Evolutionary conservation across 352 stramenopile species (phyloP), one percentile per base, ranked within the genome.

Genomic region (Blastocystis sp.): DNA sequence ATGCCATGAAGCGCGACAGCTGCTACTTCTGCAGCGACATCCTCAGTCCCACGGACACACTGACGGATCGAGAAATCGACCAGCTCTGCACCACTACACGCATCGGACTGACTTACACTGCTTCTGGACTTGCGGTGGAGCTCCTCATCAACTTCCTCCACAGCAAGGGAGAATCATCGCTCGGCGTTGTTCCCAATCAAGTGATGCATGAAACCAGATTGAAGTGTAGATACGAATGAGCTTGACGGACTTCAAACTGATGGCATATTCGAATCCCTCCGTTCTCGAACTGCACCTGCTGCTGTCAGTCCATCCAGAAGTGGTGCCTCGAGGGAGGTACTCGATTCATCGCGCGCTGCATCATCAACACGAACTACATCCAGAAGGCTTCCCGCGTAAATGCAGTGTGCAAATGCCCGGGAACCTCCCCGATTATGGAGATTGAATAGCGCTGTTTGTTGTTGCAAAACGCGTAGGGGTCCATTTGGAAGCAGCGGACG

Each of bases 21-120:
- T 99, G 96, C 89, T 99, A 99, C 90, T 99, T 99, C 90, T 99
- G 97, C 91, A 98, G 96, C 81, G 96, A 99, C 90, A 94, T 99
- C 40, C 96, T 98, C 23, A 97, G 96, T 79, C 96, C 97, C 2
- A 94, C 95, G 40, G 97, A 99, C 90, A 98, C 96, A 38, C 92
- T 96, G 34, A 95, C 94, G 34, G 96, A 99, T 89, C 94, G 96
- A 11, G 99, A 96, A 7, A 81, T 99, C 11, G 97, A 99, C 90
- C 96, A 99, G 92, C 97, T 99, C 93, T 99, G 97, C 89, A 99
- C 97, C 0, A 96, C 99, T 1, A 99, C 97, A 48, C 92, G 97
- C 14, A 96, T 97, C 2, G 97, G 97, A 5, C 91, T 99, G 14
- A 93, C 94, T 4, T 93, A 94, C 1, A 96, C 97, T 43, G 94